phyloP scores from a whole-genome alignment of 2,329 filamentous ascomycete species.

The Ophiocordyceps camponoti-leonardi region DNA sequence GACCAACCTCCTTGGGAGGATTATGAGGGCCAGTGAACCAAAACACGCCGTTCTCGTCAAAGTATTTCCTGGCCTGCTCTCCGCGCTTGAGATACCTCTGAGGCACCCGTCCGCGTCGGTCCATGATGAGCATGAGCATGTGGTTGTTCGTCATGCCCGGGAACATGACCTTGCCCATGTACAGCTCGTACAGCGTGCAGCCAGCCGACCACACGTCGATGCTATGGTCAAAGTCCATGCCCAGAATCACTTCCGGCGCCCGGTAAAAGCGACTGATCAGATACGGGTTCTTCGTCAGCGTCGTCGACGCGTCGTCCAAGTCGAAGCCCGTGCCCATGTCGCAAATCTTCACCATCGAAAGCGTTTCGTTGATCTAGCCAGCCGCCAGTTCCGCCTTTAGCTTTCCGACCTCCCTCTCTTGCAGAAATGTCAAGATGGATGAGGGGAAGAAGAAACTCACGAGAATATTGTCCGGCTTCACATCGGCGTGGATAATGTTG shows the following conservation, averaged over 20 bases:
- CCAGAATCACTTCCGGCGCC: constrained; percentile 90
- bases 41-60: constrained; percentile 73
- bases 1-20: constrained; percentile 48
- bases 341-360: constrained; percentile 81
- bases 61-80: constrained; percentile 58
- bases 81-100: constrained; percentile 77
- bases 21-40: constrained; percentile 74
- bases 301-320: constrained; percentile 56
- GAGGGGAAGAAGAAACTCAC: constrained; percentile 22
- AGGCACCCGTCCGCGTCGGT: constrained; percentile 82
- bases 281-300: constrained; percentile 74
- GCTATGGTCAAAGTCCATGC: constrained; percentile 87
- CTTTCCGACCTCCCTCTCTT: too few relatives aligned
- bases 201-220: constrained; percentile 98
- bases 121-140: constrained; percentile 94
- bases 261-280: constrained; percentile 95
- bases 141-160: constrained; percentile 93
- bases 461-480: constrained; percentile 96
- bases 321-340: constrained; percentile 95
- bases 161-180: constrained; percentile 94
- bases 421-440: too few relatives aligned
- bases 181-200: constrained; percentile 91
- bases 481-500: constrained; percentile 85
- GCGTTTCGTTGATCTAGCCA: constrained; percentile 54
- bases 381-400: background rate